These are phyloP conservation scores for Ephemerocybe angulata DNA, from an alignment of 768 basidiomycete genomes.

Conservation along the genomic window DNA sequence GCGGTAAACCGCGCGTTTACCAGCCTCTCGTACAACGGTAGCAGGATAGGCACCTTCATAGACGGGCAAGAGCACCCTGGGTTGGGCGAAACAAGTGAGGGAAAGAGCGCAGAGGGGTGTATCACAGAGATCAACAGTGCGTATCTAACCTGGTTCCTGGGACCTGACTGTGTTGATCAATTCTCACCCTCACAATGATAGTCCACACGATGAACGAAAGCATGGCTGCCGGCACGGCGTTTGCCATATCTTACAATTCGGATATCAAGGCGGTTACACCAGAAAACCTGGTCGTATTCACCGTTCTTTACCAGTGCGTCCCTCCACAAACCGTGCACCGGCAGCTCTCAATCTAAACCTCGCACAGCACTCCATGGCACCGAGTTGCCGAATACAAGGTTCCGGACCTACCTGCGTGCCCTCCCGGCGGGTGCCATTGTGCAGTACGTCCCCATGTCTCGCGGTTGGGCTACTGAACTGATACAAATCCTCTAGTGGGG, in stretches of 20 bases:
- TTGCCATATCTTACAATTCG: conserved; percentile 44
- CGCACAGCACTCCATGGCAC: conserved; percentile 39
- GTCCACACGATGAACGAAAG: conserved; percentile 45
- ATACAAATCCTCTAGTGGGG: conserved; percentile 32
- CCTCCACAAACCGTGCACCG: not conserved
- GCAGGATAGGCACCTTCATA: conserved; percentile 20
- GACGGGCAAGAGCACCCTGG: conserved; percentile 36
- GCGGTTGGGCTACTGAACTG: not conserved
- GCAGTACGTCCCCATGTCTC: conserved; percentile 27
- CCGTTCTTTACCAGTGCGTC: conserved; percentile 35
- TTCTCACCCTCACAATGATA: conserved; percentile 13
- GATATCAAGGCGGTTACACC: conserved; percentile 36
- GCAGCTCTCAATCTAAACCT: not conserved
- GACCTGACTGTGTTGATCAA: not conserved
- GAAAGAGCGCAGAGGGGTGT: conserved; percentile 26
- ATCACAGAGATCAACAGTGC: conserved; percentile 35
- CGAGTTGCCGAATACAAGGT: conserved; percentile 39
- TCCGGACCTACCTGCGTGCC: conserved; percentile 42
- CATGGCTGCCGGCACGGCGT: conserved; percentile 44
- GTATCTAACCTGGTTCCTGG: conserved; percentile 8
- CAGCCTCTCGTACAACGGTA: conserved; percentile 32
- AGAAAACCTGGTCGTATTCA: conserved; percentile 43
- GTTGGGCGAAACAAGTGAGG: conserved; percentile 22
- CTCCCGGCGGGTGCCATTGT: conserved; percentile 40
- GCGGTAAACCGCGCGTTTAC: conserved; percentile 42